These are phyloP conservation scores for Solanum habrochaites DNA, from an alignment of 257 asterid genomes.

Conservation along the genomic window DNA sequence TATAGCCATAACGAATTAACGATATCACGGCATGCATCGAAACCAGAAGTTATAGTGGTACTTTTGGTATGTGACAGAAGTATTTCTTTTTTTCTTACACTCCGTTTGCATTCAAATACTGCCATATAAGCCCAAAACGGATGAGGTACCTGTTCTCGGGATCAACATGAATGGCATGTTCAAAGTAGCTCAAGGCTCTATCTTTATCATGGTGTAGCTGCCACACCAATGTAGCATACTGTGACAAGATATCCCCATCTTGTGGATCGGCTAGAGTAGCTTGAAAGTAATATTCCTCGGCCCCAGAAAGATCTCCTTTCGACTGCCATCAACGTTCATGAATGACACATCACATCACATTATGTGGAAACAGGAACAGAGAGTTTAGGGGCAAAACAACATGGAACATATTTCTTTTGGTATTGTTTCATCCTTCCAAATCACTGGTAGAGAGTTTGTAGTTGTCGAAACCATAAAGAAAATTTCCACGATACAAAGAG, in stretches of 20 bases:
- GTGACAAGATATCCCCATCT: constrained; percentile 41
- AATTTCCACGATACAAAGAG: not conserved
- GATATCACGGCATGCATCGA: not conserved
- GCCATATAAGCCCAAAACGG: not conserved
- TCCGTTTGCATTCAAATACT: not conserved
- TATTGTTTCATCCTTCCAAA: not conserved
- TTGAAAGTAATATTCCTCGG: constrained; percentile 52
- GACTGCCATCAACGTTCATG: constrained; percentile 21
- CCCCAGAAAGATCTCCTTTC: constrained; percentile 50
- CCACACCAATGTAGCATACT: constrained; percentile 67
- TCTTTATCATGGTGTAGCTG: constrained; percentile 40
- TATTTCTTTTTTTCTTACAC: not conserved
- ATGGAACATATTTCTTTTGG: not conserved
- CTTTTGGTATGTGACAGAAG: not conserved
- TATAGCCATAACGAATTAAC: not conserved
- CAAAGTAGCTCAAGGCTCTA: constrained; percentile 49
- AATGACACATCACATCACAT: not conserved
- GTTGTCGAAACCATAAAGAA: not conserved
- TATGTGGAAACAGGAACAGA: not conserved
- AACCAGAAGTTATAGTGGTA: not conserved
- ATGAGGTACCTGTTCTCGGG: constrained; percentile 44
- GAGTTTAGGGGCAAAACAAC: not conserved
- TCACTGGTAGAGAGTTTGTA: not conserved
- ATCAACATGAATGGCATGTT: constrained; percentile 47
- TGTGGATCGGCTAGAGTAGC: constrained; percentile 65